These are phyloP conservation scores for Candida gigantensis DNA, from an alignment of 1,139 yeast species.

Conservation along the genomic window DNA sequence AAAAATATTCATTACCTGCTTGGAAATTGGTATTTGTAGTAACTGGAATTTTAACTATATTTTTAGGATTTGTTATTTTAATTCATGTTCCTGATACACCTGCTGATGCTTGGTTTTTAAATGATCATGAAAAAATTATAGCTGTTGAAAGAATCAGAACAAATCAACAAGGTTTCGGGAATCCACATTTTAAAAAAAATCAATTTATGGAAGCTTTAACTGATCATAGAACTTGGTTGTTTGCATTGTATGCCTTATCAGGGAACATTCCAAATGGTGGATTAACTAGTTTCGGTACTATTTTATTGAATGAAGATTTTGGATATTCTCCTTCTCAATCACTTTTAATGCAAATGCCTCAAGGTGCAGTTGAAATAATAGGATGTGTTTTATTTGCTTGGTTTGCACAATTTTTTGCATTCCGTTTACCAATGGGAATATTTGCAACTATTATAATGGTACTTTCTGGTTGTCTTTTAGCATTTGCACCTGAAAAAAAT, in stretches of 20 bases:
- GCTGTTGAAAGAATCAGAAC: conserved; percentile 38
- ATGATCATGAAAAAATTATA: conserved; percentile 45
- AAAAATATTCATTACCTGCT: conserved; percentile 22
- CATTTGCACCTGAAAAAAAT: conserved; percentile 38
- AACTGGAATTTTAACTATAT: conserved; percentile 30
- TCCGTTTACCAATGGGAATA: conserved; percentile 46
- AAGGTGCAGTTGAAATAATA: conserved; percentile 40
- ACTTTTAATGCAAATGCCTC: conserved; percentile 35
- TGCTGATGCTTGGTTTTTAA: conserved; percentile 37
- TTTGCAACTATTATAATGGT: conserved; percentile 37
- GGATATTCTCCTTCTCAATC: conserved; percentile 35
- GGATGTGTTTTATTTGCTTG: conserved; percentile 43
- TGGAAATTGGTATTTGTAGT: conserved; percentile 37
- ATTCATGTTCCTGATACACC: conserved; percentile 33
- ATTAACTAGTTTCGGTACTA: conserved; percentile 42
- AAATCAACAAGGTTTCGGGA: conserved; percentile 58
- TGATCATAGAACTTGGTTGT: conserved; percentile 47
- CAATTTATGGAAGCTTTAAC: conserved; percentile 58
- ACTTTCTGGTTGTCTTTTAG: conserved; percentile 49
- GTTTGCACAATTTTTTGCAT: conserved; percentile 25
- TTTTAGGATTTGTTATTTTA: conserved; percentile 24
- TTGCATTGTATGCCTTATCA: conserved; percentile 29
- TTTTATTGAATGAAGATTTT: conserved; percentile 45
- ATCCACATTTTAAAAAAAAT: conserved; percentile 49
- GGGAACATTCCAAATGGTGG: conserved; percentile 42